Conservation (phyloP, 805 yeast genomes). For the Ogataea henricii region DNA sequence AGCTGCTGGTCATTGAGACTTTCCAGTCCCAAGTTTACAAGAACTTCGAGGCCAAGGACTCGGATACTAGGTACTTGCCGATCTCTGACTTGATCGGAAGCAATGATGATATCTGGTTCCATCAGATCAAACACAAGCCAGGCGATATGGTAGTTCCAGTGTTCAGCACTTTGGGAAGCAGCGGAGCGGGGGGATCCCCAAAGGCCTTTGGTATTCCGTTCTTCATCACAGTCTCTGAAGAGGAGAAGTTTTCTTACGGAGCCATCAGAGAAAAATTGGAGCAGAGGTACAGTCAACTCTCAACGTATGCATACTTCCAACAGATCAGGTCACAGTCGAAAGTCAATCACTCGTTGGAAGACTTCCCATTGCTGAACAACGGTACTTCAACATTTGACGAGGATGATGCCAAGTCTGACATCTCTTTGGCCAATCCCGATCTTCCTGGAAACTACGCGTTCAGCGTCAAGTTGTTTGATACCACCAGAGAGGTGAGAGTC, state of each 20-base stretch:
- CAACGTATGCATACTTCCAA: conserved; percentile 44
- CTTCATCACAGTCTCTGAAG: conserved; percentile 56
- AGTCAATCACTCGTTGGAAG: conserved; percentile 20
- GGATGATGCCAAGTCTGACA: conserved; percentile 46
- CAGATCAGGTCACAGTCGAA: conserved; percentile 25
- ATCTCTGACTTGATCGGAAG: conserved; percentile 64
- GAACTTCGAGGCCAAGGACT: conserved; percentile 57
- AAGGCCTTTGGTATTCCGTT: conserved; percentile 76
- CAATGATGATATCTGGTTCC: conserved; percentile 66
- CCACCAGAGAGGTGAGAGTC: conserved; percentile 29
- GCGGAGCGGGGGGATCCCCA: conserved; percentile 39
- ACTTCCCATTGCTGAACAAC: conserved; percentile 32
- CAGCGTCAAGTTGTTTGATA: conserved; percentile 43
- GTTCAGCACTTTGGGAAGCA: conserved; percentile 44
- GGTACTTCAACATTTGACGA: conserved; percentile 31
- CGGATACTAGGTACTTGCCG: conserved; percentile 64
- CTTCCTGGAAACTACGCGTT: conserved; percentile 52
- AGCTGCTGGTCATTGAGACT: conserved; percentile 57
- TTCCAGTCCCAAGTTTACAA: conserved; percentile 69
- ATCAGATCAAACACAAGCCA: conserved; percentile 44
- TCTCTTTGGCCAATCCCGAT: conserved; percentile 55
- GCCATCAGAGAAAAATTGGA: conserved; percentile 59
- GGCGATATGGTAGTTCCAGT: conserved; percentile 65
- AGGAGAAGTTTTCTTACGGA: conserved; percentile 59
- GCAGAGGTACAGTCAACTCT: conserved; percentile 45